These are phyloP conservation scores for Hanseniaspora taiwanica DNA, from an alignment of 805 yeast species.

Conservation along the genomic window DNA sequence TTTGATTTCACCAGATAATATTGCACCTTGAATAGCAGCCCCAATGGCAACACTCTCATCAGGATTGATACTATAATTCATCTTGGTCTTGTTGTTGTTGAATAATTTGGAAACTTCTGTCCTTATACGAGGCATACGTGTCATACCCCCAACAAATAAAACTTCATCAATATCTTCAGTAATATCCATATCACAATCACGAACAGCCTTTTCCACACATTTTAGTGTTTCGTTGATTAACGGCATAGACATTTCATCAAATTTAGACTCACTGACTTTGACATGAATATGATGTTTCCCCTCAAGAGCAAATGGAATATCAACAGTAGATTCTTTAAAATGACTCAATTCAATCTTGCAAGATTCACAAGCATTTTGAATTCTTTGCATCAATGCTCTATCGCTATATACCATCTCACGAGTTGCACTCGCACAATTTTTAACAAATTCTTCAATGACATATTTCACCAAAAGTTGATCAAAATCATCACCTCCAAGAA, in stretches of 20 bases:
- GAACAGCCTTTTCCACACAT: constrained; percentile 61
- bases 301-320: constrained; percentile 50
- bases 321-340: constrained; percentile 44
- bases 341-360: constrained; percentile 67
- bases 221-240: constrained; percentile 55
- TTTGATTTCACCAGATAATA: constrained; percentile 68
- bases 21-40: constrained; percentile 85
- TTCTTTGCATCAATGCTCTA: constrained; percentile 52
- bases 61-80: constrained; percentile 69
- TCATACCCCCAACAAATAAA: constrained; percentile 79
- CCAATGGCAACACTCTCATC: constrained; percentile 89
- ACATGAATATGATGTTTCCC: constrained; percentile 39
- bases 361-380: constrained; percentile 68
- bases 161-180: constrained; percentile 56
- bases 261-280: constrained; percentile 48
- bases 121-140: constrained; percentile 75
- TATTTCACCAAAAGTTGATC: constrained; percentile 49
- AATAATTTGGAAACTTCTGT: constrained; percentile 46
- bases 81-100: constrained; percentile 31
- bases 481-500: constrained; percentile 78
- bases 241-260: constrained; percentile 53
- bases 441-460: constrained; percentile 44
- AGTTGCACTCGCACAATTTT: constrained; percentile 28
- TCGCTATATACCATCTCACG: constrained; percentile 28
- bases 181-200: constrained; percentile 52